Percentiles rank a stretch among this genome's conserved stretches.
phyloP scores from a whole-genome alignment of 257 asterid species.

The Catharanthus roseus region DNA sequence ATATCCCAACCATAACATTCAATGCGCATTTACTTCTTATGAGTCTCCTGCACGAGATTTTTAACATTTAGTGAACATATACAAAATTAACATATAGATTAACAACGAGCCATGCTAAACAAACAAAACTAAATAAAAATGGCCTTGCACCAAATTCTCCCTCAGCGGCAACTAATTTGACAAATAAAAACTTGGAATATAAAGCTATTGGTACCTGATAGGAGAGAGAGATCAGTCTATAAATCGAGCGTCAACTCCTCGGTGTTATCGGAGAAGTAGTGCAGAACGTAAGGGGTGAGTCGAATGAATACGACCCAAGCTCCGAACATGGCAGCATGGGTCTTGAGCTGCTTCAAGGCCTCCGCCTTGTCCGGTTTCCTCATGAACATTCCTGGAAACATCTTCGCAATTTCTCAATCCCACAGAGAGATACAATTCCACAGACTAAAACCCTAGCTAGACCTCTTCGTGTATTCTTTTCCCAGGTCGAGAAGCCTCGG shows the following conservation, averaged over 20 bases:
- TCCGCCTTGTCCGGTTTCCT: conserved; percentile 82
- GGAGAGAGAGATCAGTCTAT: conserved; percentile 18
- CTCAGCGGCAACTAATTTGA: neutral
- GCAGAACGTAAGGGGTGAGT: conserved; percentile 65
- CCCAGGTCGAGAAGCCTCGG: no score
- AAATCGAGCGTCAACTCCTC: conserved; percentile 66
- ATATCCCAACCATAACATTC: no score
- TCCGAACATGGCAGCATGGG: conserved; percentile 69
- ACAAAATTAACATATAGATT: no score
- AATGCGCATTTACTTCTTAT: no score
- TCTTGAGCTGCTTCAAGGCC: conserved; percentile 89
- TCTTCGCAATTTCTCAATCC: conserved; percentile 31
- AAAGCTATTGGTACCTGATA: conserved; percentile 15
- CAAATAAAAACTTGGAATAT: neutral
- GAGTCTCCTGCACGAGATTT: no score
- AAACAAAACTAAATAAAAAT: no score
- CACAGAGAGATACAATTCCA: no score
- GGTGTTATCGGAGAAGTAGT: conserved; percentile 60
- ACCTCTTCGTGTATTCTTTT: no score
- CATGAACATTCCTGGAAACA: conserved; percentile 89
- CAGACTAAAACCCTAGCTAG: conserved; percentile 17
- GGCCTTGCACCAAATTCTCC: no score
- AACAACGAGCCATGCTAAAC: no score
- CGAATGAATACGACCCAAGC: conserved; percentile 81
- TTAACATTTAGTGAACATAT: no score